Evolutionary conservation across 768 basidiomycete species (phyloP).

Genomic region (Hortiboletus campestris): DNA sequence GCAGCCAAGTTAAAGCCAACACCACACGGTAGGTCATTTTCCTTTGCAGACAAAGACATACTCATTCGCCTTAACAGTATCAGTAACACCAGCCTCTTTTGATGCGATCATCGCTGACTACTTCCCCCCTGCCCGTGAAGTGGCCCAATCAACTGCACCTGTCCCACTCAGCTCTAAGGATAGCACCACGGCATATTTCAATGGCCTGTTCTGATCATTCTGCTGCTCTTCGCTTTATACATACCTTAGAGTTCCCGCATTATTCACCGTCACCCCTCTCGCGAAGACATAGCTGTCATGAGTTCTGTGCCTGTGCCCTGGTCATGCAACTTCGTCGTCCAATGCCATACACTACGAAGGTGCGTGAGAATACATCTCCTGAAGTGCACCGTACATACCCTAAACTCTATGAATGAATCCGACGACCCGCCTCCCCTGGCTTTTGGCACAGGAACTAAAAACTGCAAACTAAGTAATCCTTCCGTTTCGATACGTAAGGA

Average conservation of each 20-base stretch:
- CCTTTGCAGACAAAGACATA: background rate
- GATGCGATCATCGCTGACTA: conserved; percentile 78
- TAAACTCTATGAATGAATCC: conserved; percentile 83
- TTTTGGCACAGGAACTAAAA: conserved; percentile 69
- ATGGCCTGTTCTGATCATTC: conserved; percentile 37
- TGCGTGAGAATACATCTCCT: conserved; percentile 9
- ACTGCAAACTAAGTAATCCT: conserved; percentile 85
- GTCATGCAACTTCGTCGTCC: conserved; percentile 30
- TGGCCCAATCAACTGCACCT: conserved; percentile 5
- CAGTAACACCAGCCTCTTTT: conserved; percentile 51
- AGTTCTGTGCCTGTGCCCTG: too few species aligned
- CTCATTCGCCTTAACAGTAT: conserved; percentile 32
- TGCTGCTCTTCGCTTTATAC: conserved; percentile 3
- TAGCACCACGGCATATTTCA: conserved; percentile 38
- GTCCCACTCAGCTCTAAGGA: conserved; percentile 19
- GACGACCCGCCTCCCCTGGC: conserved; percentile 39
- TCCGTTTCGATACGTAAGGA: conserved; percentile 82
- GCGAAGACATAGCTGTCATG: background rate
- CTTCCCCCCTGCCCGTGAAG: conserved; percentile 41
- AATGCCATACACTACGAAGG: conserved; percentile 28
- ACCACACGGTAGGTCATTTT: conserved; percentile 39
- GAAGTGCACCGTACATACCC: conserved; percentile 48
- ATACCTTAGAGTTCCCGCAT: conserved; percentile 19
- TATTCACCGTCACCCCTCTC: background rate
- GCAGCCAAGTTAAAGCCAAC: conserved; percentile 53